A percentile compares a stretch with the other conserved stretches of the same genome.
phyloP scores from a whole-genome alignment of 2,329 filamentous ascomycete species.

The Pseudogymnoascus sp. region DNA sequence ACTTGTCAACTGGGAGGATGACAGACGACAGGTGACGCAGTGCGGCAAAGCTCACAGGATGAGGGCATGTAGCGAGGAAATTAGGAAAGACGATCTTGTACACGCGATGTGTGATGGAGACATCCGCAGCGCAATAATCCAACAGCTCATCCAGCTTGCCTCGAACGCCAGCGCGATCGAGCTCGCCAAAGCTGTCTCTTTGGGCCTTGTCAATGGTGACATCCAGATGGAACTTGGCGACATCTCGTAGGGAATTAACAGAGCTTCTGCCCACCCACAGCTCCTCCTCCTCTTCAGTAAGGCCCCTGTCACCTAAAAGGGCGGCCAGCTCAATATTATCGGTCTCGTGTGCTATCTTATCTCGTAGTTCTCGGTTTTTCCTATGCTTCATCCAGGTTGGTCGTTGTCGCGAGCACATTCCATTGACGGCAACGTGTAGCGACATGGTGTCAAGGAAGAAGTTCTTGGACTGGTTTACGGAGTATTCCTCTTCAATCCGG shows the following conservation, averaged over 20 bases:
- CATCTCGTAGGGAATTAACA: conserved; percentile 88
- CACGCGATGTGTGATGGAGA: conserved; percentile 86
- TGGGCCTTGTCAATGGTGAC: conserved; percentile 84
- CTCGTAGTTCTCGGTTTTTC: conserved; percentile 77
- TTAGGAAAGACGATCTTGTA: conserved; percentile 88
- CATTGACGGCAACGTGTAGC: conserved; percentile 92
- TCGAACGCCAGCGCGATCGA: conserved; percentile 64
- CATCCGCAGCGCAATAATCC: conserved; percentile 92
- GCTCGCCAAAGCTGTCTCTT: conserved; percentile 77
- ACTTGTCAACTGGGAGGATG: conserved; percentile 80
- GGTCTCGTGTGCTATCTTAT: conserved; percentile 67
- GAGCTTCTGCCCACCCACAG: conserved; percentile 93
- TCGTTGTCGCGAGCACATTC: conserved; percentile 94
- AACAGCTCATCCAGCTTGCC: conserved; percentile 73
- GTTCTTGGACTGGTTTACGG: conserved; percentile 72
- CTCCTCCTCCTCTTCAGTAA: conserved; percentile 82
- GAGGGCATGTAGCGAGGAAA: conserved; percentile 83
- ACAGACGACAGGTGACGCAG: conserved; percentile 88
- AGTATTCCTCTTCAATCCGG: conserved; percentile 82
- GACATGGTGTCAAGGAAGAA: conserved; percentile 97
- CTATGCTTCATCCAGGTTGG: conserved; percentile 97
- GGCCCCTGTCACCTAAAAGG: conserved; percentile 58
- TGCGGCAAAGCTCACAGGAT: conserved; percentile 94
- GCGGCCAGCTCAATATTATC: conserved; percentile 64
- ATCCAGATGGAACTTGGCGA: conserved; percentile 92